Percentiles rank a stretch among this genome's conserved stretches.
These are phyloP conservation scores for Syzygium oleosum DNA, from an alignment of 345 rosid genomes.

Conservation along the genomic window DNA sequence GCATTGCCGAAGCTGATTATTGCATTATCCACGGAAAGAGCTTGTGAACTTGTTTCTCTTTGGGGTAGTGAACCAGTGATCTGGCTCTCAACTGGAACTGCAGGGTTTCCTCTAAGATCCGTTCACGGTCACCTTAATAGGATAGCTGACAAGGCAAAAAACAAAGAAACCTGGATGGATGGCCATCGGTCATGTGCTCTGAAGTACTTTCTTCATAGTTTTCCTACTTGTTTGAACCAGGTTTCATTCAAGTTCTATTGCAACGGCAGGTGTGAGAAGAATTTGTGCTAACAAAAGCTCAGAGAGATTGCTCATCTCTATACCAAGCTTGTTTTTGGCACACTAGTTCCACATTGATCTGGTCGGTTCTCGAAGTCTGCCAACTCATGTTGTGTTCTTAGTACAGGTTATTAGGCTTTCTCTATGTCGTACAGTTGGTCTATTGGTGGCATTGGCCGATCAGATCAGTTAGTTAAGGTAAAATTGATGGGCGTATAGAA, in stretches of 20 bases:
- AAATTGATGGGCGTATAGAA: not conserved
- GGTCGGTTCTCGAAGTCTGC: not conserved
- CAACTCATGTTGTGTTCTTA: not conserved
- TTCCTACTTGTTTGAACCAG: not conserved
- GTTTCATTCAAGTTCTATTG: not conserved
- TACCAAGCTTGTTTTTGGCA: not conserved
- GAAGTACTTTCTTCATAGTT: not conserved
- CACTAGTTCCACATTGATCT: not conserved
- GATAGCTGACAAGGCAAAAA: not conserved
- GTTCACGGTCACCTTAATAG: not conserved
- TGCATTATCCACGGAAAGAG: not conserved
- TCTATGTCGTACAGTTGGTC: not conserved
- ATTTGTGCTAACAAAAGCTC: not conserved
- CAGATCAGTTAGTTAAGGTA: not conserved
- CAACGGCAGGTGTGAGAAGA: not conserved
- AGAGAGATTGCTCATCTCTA: not conserved
- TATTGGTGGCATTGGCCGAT: not conserved
- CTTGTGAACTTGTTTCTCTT: not conserved
- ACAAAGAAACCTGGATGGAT: not conserved
- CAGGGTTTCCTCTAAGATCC: not conserved
- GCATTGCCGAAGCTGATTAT: not conserved
- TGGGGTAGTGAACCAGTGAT: not conserved
- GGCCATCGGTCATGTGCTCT: not conserved
- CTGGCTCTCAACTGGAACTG: not conserved
- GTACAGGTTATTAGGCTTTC: not conserved